A percentile compares a stretch with the other conserved stretches of the same genome.
Conservation (phyloP, 148 eudicot genomes). For the Vaccinium vitisidaea region DNA sequence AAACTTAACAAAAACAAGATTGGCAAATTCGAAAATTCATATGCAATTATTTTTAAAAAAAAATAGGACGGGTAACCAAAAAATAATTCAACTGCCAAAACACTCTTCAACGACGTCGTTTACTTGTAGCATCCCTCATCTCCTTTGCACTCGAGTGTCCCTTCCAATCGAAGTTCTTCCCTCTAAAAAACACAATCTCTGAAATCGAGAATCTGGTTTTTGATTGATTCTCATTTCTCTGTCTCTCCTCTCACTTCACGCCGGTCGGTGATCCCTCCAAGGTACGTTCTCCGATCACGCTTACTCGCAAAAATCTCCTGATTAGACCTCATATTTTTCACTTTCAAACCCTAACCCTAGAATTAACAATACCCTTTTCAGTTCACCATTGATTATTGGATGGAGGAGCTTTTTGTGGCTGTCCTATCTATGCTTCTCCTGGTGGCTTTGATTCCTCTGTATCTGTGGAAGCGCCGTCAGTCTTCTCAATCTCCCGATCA, state of each 20-base stretch:
- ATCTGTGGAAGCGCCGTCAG: constrained; percentile 77
- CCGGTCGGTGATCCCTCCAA: not conserved
- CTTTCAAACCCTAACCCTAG: not conserved
- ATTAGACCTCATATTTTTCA: not conserved
- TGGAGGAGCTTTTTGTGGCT: constrained; percentile 80
- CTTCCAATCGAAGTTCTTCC: not conserved
- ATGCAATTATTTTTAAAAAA: too few relatives aligned
- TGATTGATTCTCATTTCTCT: not conserved
- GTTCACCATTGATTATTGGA: constrained; percentile 13
- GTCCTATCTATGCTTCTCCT: constrained; percentile 65
- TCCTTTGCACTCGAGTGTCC: too few relatives aligned
- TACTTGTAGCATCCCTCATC: not conserved
- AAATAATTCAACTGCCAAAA: too few relatives aligned
- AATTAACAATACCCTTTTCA: not conserved
- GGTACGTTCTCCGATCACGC: not conserved
- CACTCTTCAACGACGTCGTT: not conserved
- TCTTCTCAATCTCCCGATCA: constrained; percentile 37
- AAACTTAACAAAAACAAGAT: too few relatives aligned
- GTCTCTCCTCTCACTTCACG: not conserved
- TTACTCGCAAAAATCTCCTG: not conserved
- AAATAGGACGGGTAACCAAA: too few relatives aligned
- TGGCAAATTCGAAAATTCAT: too few relatives aligned
- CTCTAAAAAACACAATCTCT: not conserved
- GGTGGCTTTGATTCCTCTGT: constrained; percentile 69
- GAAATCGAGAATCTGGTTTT: not conserved